A percentile compares a stretch with the other conserved stretches of the same genome.
These are phyloP conservation scores for Wilhelminamyces savonicus DNA, from an alignment of 805 yeast species.

Conservation along the genomic window DNA sequence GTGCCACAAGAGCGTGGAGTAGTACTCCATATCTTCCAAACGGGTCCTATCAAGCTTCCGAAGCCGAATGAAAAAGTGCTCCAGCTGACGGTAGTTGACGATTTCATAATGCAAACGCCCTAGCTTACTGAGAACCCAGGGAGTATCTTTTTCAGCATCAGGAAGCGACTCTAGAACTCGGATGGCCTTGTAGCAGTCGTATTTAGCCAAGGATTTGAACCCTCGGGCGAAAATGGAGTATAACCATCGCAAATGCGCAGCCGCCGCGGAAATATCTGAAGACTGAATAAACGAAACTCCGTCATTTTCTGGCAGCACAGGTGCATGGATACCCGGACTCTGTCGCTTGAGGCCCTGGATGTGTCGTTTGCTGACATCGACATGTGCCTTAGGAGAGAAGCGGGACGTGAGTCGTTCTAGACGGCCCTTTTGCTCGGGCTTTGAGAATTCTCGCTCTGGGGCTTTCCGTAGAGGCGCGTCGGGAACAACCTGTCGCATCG, in stretches of 20 bases:
- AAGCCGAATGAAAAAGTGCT: conserved; percentile 53
- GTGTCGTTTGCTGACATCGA: too few relatives aligned
- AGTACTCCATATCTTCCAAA: conserved; percentile 82
- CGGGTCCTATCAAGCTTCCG: conserved; percentile 72
- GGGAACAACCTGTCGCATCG: conserved; percentile 19
- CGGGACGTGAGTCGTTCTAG: conserved; percentile 48
- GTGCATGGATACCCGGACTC: too few relatives aligned
- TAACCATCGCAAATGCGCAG: conserved; percentile 35
- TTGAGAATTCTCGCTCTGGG: conserved; percentile 33
- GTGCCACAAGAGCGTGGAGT: conserved; percentile 91
- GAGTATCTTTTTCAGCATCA: conserved; percentile 55
- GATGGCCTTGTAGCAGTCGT: conserved; percentile 77
- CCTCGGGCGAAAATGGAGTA: conserved; percentile 54
- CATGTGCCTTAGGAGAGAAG: too few relatives aligned
- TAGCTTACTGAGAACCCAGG: conserved; percentile 77
- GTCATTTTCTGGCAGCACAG: too few relatives aligned
- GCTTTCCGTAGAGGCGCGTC: conserved; percentile 32
- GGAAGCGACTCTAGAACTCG: conserved; percentile 62
- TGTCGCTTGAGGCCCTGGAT: conserved; percentile 13
- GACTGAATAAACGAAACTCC: too few relatives aligned
- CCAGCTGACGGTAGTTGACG: conserved; percentile 76
- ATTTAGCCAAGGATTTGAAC: conserved; percentile 53
- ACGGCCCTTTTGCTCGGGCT: too few relatives aligned
- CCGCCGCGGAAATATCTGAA: neutral
- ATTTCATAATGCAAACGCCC: conserved; percentile 84